Evolutionary conservation across 2,329 filamentous ascomycete species (phyloP), one percentile per base, ranked within the genome.

Genomic region (Fusarium irregulare): DNA sequence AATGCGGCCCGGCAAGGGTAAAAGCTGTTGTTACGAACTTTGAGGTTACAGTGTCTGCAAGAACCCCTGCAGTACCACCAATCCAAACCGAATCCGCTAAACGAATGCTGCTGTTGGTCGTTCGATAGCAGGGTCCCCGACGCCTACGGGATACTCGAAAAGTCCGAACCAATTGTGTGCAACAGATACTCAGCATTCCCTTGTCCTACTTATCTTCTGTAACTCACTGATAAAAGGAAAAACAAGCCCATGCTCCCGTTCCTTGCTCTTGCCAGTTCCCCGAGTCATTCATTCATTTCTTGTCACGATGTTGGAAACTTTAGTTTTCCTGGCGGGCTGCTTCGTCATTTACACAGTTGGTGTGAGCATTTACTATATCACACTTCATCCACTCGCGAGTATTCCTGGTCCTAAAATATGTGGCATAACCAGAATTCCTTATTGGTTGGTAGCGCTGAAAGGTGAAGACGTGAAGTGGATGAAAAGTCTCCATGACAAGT

Each of bases 381-480:
- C 54, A 7, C 30, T 60, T 3, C 66, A 68, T 21, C 55, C 64
- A 3, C 49, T 68, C 4, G 64, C 66, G 2, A 40, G n/a, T 11
- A 45, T 68, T 1, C 64, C 64, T 3, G 66, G 66, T 18, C 66
- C 66, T 0, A 68, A 49, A 14, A 23, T 68, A 21, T 68, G 59
- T 5, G 66, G 48, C 0, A 30, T 68, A 7, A 68, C 47, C 1
- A 46, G 64, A 6, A 42, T 68, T 9, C 66, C 66, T 1, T 68
- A 68, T 30, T 68, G 59, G 59, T 2, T 64, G 2, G 54, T 30
- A 2, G 6, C 30, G 1, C 7, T 68, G 1, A 42, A 5, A 20
- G 66, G 66, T 3, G 59, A 64, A 4, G 64, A 68, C 16, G 41
- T 64, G 3, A n/a, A 23, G 1, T 64, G 59, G 54, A 64, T 68